These are phyloP conservation scores for Scleromitrula shiraiana DNA, from an alignment of 2,329 filamentous ascomycete species.

Conservation along the genomic window DNA sequence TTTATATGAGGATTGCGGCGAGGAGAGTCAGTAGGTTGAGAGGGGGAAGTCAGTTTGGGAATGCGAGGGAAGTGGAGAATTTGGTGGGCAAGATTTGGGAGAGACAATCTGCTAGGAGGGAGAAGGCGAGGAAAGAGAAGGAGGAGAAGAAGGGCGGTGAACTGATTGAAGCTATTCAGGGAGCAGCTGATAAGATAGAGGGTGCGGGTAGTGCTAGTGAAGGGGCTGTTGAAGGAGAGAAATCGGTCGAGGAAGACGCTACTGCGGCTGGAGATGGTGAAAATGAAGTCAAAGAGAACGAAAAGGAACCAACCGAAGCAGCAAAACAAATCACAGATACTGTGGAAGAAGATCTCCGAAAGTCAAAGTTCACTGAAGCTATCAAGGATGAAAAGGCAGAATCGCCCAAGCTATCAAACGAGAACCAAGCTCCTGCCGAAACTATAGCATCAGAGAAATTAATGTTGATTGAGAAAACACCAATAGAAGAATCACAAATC, in stretches of 20 bases:
- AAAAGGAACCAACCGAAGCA: no score
- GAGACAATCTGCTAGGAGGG: conserved; percentile 41
- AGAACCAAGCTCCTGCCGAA: no score
- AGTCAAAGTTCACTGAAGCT: no score
- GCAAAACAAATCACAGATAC: no score
- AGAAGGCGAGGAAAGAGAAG: background rate
- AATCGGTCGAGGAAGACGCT: conserved; percentile 40
- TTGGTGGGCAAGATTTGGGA: conserved; percentile 41
- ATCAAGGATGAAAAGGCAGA: no score
- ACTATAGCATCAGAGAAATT: background rate
- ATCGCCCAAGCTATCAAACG: no score
- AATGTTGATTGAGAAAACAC: background rate
- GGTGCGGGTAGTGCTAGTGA: background rate
- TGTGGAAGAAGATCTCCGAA: no score
- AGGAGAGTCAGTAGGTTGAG: conserved; percentile 54
- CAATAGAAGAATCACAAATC: background rate
- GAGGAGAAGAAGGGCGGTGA: background rate
- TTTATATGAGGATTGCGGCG: conserved; percentile 55
- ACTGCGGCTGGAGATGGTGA: background rate
- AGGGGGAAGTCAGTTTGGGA: conserved; percentile 60
- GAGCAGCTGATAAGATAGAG: conserved; percentile 32
- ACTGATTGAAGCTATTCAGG: background rate
- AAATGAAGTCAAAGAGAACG: no score
- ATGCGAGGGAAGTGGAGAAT: conserved; percentile 62
- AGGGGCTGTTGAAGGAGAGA: background rate